Base-by-base conservation (phyloP, 2,329 filamentous ascomycete genomes). In the Sporothrix brunneoviolacea region DNA sequence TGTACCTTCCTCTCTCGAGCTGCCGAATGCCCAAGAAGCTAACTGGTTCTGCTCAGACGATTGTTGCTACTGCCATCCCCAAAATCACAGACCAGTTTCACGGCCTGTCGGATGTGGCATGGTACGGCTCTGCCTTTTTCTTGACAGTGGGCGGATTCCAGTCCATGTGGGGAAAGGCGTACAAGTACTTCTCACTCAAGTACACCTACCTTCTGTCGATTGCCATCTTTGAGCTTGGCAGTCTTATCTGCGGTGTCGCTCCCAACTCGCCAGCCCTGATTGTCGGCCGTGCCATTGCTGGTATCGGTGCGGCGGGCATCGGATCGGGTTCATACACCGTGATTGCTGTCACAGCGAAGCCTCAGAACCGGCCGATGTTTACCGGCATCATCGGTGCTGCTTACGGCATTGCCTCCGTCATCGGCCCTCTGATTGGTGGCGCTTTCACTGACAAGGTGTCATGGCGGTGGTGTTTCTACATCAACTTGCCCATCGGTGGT, bases 121-220 rank as follows among this genome's bases (percentile, higher is more conserved):
- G 80, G 80, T 83, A 83, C 56, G 77, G 76, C 2, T 70, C 75
- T 15, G 74, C 74, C 37, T 79, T 74, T 57, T 76, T 77, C 61
- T 65, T 77, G 57, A 73, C 72, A 2, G 60, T 72, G 24, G 73
- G 68, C 10, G 65, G 65, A 51, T 67, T 71, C 57, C 71, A 74
- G 58, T 69, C 70, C 38, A 65, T 66, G 15, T 74, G 68, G 66
- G 72, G 72, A 46, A 76, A 76, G 48, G 64, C 65, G 3, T 74
- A 71, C 62, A 73, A 70, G 55, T 77, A 75, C 61, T 80, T 80
- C 56, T 65, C 71, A 10, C 68, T 79, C 52, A 73, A 72, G 58
- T 70, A 65, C 45, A 69, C 68, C 1, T 82, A 75, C 59, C 64
- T 81, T 4, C 24, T 62, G 19, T 62, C 68, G 9, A 68, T 83